These are phyloP conservation scores for Harringtonia lauricola DNA, from an alignment of 2,329 filamentous ascomycete genomes.

Conservation along the genomic window DNA sequence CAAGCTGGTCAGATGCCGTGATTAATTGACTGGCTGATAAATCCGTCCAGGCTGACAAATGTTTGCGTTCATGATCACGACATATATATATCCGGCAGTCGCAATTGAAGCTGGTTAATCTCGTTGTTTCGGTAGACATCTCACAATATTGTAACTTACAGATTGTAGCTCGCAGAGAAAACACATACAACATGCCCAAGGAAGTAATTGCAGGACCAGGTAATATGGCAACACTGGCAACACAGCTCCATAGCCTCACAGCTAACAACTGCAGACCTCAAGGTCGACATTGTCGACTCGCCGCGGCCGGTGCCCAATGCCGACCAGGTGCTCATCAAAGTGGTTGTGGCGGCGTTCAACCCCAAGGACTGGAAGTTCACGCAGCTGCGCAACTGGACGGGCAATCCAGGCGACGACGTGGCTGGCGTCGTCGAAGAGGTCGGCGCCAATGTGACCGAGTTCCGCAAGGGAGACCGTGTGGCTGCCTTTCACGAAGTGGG, in stretches of 20 bases:
- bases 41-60: too few relatives aligned
- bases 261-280: constrained; percentile 8
- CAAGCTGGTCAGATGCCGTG: too few relatives aligned
- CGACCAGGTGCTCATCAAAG: constrained; percentile 11
- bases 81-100: too few relatives aligned
- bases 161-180: too few relatives aligned
- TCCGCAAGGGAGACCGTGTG: constrained; percentile 45
- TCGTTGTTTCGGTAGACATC: too few relatives aligned
- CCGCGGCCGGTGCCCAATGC: constrained; percentile 25
- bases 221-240: too few relatives aligned
- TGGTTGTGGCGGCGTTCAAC: constrained; percentile 28
- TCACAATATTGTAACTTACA: too few relatives aligned
- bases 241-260: too few relatives aligned
- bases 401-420: constrained; percentile 43
- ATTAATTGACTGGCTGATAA: too few relatives aligned
- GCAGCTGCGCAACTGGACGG: neutral
- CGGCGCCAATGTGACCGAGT: constrained; percentile 43
- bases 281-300: constrained; percentile 27
- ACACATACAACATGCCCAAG: too few relatives aligned
- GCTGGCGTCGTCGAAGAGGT: constrained; percentile 42
- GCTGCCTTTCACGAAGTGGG: constrained; percentile 37
- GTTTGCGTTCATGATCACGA: too few relatives aligned
- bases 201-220: neutral
- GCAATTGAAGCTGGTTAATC: too few relatives aligned
- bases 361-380: constrained; percentile 35